Base-by-base conservation (phyloP, 2,329 filamentous ascomycete genomes). In the Trichoderma oligosporum region DNA sequence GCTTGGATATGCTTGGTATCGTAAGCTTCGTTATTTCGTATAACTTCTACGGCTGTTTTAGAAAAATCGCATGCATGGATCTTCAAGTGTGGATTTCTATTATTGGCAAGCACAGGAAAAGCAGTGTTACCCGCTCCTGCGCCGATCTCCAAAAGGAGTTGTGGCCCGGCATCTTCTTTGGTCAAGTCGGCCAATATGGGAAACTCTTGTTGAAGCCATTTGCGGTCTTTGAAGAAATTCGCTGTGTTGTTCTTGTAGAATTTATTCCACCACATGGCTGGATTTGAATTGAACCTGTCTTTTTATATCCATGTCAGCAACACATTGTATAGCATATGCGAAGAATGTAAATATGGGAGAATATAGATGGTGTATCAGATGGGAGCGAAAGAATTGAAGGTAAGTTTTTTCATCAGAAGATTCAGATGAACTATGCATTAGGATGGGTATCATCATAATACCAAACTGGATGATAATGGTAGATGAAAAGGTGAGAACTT, bases 181-280 rank as follows among this genome's bases (percentile, higher is more conserved):
- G 88, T 93, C 49, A 96, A 81, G 58, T 89, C 82, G 22, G 81
- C 83, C n/a, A 99, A 77, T 4, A 97, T 77, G 0, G 94, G 94
- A 63, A 99, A 99, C 72, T 99, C 94, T 72, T 97, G 93, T 62
- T 88, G 87, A 29, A 99, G 77, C 94, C 94, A 99, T 71, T 97
- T 97, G 62, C 94, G 84, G 70, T 99, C 89, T 75, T 99, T 99
- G 84, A 99, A 99, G 75, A 99, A 99, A 69, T 97, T 97, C 66
- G 87, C 83, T 18, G 89, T 89, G 74, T 99, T 97, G 76, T 97
- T 96, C 75, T 94, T 92, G 79, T 99, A 99, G 75, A 99, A 99
- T 56, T 88, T 77, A 68, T 99, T 94, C 94, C 94, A 99, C 90
- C 91, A 97, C 73, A 91, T 96, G 61, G 90, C 92, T 0, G 94